Evolutionary conservation across 2,329 filamentous ascomycete genomes (phyloP), one percentile per base, ranked within the genome.

Genomic region (Graphiopsis chlorocephala): DNA sequence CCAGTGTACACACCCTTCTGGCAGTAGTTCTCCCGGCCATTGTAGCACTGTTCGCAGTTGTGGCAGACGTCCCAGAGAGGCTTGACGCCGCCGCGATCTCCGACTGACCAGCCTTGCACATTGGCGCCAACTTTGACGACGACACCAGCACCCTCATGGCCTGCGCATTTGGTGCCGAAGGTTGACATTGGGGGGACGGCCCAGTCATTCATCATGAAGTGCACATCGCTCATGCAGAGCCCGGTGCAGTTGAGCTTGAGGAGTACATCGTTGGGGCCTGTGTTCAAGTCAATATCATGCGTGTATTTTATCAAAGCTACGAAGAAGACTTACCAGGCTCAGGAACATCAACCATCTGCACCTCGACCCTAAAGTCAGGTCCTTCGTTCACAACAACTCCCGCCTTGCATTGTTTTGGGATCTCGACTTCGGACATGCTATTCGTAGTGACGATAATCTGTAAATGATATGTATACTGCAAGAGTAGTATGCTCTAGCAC

Each of bases 241-340:
- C 85, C 85, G 1, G 85, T 88, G 28, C 79, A 79, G 64, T 86
- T 87, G 61, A 88, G 77, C 61, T 81, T 82, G 70, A 88, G 78
- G 11, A 88, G 78, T 25, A 87, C 75, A 65, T 88, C 84, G 58
- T 85, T 78, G 8, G 82, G 81, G 14, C 81, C 82, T 83, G 20
- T n/a, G 20, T 38, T 33, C 20, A 23, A 4, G 57, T 67, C 29
- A 65, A 25, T 45, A 15, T 29, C 17, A 47, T 48, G 38, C 28
- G 38, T 61, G 8, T 42, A 17, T n/a, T 55, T 62, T 20, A 17
- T 28, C 25, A 26, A 23, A 45, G 33, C 23, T 42, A 11, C 10
- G 17, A 20, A 12, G 26, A 31, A 25, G 15, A 66, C 69, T 65
- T 71, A 82, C 80, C 80, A 63, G 81, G 80, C 59, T 81, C 77